A percentile compares a stretch with the other conserved stretches of the same genome.
phyloP scores from a whole-genome alignment of 2,329 filamentous ascomycete species.

The Fusarium nodosum region DNA sequence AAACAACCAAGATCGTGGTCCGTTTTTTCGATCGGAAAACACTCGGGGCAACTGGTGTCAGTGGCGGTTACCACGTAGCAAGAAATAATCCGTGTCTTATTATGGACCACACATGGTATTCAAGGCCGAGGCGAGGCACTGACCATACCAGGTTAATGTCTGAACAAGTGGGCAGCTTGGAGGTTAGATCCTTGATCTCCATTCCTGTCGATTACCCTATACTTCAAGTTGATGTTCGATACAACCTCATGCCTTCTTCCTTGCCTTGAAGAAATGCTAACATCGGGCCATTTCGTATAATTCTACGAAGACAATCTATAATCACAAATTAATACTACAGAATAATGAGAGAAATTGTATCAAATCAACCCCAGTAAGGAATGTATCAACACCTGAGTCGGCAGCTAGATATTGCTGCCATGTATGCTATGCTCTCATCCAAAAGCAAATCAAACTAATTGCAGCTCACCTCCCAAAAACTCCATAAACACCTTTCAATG shows the following conservation, averaged over 20 bases:
- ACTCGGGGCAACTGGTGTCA: constrained; percentile 9
- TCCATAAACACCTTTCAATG: constrained; percentile 43
- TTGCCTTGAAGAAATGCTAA: not conserved
- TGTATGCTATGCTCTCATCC: constrained; percentile 45
- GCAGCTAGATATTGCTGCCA: constrained; percentile 27
- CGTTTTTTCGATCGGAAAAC: constrained; percentile 4
- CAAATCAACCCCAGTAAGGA: constrained; percentile 4
- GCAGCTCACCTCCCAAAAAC: constrained; percentile 30
- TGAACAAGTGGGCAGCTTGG: not conserved
- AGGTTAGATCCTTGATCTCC: not conserved
- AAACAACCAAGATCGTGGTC: not conserved
- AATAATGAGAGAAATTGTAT: not conserved
- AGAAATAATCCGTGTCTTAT: not conserved
- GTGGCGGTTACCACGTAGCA: not conserved
- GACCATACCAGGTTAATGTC: not conserved
- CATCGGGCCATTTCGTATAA: not conserved
- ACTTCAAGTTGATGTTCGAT: not conserved
- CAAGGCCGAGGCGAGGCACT: not conserved
- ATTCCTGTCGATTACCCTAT: not conserved
- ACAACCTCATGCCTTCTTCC: not conserved
- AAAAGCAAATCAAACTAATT: constrained; percentile 15
- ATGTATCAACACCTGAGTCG: constrained; percentile 34
- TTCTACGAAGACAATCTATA: not conserved
- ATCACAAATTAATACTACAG: not conserved
- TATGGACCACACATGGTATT: not conserved